A percentile compares a stretch with the other conserved stretches of the same genome.
Evolutionary conservation across 1,284 basidiomycete species (phyloP).

Genomic region (Ceratobasidium papillatum): DNA sequence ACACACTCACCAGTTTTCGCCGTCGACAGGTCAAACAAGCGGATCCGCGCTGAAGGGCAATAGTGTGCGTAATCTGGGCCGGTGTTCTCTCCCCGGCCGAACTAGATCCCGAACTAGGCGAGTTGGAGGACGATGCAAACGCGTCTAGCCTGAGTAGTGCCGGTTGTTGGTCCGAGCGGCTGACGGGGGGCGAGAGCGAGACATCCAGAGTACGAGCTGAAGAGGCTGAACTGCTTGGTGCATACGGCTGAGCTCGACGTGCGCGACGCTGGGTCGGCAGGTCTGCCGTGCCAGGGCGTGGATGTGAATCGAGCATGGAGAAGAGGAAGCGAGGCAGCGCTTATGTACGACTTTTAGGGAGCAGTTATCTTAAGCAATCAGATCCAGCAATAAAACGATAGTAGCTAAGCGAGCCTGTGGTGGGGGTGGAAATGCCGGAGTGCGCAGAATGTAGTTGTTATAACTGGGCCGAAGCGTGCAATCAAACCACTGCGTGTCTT

Average conservation of each 20-base stretch:
- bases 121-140: neutral
- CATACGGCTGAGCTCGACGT: conserved; percentile 24
- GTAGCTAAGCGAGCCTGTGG: conserved; percentile 3
- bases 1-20: conserved; percentile 77
- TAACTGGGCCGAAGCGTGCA: neutral
- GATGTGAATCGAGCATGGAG: conserved; percentile 18
- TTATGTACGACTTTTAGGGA: neutral
- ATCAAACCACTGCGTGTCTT: neutral
- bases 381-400: too few relatives aligned
- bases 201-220: neutral
- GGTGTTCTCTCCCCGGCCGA: neutral
- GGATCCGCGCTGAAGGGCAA: conserved; percentile 38
- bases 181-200: neutral
- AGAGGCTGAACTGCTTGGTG: neutral
- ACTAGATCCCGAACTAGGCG: conserved; percentile 6
- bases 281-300: neutral
- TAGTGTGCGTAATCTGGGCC: neutral
- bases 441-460: neutral
- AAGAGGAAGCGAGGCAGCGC: neutral
- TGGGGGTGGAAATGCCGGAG: neutral
- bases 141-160: neutral
- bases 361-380: too few relatives aligned
- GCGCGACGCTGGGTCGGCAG: conserved; percentile 1
- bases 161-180: neutral
- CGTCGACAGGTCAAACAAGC: conserved; percentile 58